Evolutionary conservation across 2,329 filamentous ascomycete species (phyloP).

Genomic region (Verticillium isaacii): DNA sequence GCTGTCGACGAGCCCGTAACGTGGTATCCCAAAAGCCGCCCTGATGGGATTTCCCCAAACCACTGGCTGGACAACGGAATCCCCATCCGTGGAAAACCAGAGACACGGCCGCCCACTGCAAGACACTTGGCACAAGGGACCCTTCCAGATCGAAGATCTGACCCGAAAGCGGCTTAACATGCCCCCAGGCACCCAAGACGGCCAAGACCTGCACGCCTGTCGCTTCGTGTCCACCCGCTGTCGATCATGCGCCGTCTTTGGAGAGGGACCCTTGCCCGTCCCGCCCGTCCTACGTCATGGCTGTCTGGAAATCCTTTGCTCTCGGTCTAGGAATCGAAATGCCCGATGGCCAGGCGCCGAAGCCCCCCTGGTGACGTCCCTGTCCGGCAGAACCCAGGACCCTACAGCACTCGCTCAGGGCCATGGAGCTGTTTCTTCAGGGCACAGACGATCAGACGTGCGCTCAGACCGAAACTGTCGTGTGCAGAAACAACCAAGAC

Average conservation of each 20-base stretch:
- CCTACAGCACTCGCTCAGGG: not conserved
- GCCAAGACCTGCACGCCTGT: slow-evolving; percentile 11
- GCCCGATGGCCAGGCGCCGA: not conserved
- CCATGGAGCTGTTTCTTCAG: not conserved
- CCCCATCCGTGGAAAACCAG: not conserved
- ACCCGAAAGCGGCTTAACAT: slow-evolving; percentile 5
- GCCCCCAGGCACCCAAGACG: slow-evolving; percentile 8
- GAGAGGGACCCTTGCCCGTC: not conserved
- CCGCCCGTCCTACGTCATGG: not conserved
- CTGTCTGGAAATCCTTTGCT: not conserved
- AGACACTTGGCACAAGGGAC: not conserved
- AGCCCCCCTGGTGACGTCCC: not conserved
- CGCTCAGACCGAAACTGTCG: not conserved
- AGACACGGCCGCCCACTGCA: not conserved
- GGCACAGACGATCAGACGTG: not conserved
- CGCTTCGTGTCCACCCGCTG: not conserved
- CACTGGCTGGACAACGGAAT: not conserved
- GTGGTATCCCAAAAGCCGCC: not conserved
- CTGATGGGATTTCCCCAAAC: not conserved
- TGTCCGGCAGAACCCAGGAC: not conserved
- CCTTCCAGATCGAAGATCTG: slow-evolving; percentile 12
- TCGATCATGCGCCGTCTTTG: not conserved
- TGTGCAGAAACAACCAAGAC: not conserved
- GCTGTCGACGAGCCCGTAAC: not conserved
- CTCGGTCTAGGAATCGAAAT: not conserved